phyloP scores from a whole-genome alignment of 306 rosid genomes.

The Glycine tomentella region DNA sequence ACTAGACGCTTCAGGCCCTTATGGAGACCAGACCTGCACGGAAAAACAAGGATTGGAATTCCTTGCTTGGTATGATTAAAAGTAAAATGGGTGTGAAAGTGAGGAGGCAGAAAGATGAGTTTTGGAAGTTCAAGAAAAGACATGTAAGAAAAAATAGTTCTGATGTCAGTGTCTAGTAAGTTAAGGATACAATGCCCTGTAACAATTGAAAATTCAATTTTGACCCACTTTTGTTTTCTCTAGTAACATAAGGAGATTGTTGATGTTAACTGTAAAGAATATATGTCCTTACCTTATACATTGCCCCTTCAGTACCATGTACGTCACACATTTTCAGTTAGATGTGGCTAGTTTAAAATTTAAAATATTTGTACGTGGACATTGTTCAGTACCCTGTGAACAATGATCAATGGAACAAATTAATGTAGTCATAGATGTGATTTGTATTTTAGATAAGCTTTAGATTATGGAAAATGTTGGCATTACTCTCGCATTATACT shows the following conservation, averaged over 20 bases:
- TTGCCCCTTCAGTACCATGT: background rate
- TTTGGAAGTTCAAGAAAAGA: constrained; percentile 81
- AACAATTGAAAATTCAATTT: constrained; percentile 34
- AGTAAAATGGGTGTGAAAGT: constrained; percentile 67
- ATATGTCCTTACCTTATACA: no score
- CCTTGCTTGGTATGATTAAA: constrained; percentile 65
- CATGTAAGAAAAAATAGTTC: constrained; percentile 42
- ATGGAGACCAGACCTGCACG: constrained; percentile 68
- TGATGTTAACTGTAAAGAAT: no score
- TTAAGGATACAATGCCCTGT: constrained; percentile 25
- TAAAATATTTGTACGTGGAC: background rate
- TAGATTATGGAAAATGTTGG: background rate
- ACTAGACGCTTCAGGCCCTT: constrained; percentile 72
- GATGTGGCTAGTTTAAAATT: constrained; percentile 19
- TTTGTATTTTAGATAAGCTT: no score
- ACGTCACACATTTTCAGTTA: background rate
- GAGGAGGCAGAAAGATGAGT: constrained; percentile 84
- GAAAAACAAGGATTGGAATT: constrained; percentile 76
- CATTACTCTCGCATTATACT: no score
- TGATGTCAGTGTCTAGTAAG: constrained; percentile 28
- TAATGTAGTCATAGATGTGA: background rate
- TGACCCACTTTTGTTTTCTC: constrained; percentile 13
- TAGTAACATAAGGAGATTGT: background rate
- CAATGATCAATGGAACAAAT: background rate
- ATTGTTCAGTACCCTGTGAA: background rate